These are phyloP conservation scores for Trichosphaerium sp. DNA, from an alignment of 78 protist genomes.

Conservation along the genomic window DNA sequence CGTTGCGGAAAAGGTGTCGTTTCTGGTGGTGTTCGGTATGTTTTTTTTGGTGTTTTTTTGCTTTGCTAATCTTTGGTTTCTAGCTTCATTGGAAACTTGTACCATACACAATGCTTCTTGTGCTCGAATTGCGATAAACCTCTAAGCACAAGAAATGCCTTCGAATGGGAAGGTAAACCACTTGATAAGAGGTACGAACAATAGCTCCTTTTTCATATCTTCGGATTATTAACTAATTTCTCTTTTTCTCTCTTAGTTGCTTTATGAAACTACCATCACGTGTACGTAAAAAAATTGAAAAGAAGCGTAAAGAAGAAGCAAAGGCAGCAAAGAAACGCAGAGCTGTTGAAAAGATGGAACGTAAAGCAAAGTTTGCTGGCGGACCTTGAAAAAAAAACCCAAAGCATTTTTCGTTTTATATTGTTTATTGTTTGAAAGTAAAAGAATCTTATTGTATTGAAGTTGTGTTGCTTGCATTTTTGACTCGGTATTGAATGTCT, in stretches of 20 bases:
- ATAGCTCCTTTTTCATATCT: not conserved
- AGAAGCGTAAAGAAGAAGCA: constrained; percentile 42
- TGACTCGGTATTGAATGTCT: too few relatives aligned
- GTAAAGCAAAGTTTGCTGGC: constrained; percentile 8
- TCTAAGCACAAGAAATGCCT: too few relatives aligned
- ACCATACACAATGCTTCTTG: constrained; percentile 47
- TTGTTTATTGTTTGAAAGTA: not conserved
- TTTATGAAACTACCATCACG: constrained; percentile 45
- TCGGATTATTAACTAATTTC: not conserved
- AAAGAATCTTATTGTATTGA: not conserved
- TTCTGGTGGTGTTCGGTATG: too few relatives aligned
- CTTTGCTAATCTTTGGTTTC: not conserved
- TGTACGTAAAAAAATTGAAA: constrained; percentile 34
- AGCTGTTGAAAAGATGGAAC: constrained; percentile 19
- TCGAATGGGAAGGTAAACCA: constrained; percentile 1
- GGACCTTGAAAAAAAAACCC: not conserved
- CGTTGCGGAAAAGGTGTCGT: too few relatives aligned
- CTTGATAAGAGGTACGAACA: not conserved
- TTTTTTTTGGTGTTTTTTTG: too few relatives aligned
- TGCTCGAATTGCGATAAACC: constrained; percentile 46
- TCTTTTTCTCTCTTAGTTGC: constrained; percentile 30
- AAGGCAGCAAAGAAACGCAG: constrained; percentile 45
- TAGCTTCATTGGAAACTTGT: constrained; percentile 27
- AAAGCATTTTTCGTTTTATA: not conserved
- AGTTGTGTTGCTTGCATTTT: too few relatives aligned